Evolutionary conservation across 1,284 basidiomycete genomes (phyloP), one percentile per base, ranked within the genome.

Genomic region (Tetrapyrgos nigripes): DNA sequence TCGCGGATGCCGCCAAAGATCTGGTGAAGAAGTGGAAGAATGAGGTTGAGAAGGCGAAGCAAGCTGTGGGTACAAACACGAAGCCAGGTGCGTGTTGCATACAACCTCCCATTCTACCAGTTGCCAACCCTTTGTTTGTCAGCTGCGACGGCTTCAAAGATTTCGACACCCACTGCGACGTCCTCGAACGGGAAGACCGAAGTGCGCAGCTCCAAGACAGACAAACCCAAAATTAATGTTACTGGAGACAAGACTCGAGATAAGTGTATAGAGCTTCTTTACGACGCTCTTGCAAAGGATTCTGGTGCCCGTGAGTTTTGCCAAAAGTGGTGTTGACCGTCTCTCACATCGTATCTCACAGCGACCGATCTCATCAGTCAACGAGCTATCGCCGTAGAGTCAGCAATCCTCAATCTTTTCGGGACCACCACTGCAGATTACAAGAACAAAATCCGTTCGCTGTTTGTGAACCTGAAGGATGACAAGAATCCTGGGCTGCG

Each of bases 391-490:
- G 83, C 73, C 0, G 79, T 93, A 45, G 92, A 93, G 72, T 77
- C 77, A 35, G 79, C 80, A 0, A 85, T 91, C 1, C 79, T 77
- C 57, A 63, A 68, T 3, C 82, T 83, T 53, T 80, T 79, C 60
- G 80, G 78, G 3, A 76, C 73, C 17, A 76, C 75, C 26, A 83
- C 75, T 3, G 74, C 67, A 2, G 69, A 74, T n/a, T 96, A 95
- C 74, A 89, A 87, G 64, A 74, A 81, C 72, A 98, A 95, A 74
- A 93, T 98, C 61, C 89, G 97, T 27, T 90, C 89, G n/a, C 77
- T 98, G 37, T 96, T 87, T 70, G 89, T 97, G 66, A 98, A 86
- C 73, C 81, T 99, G 65, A 98, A 97, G 74, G 97, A 97, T 76
- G 97, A 96, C 78, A 89, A 90, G 68, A 98, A 99, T 73, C 96